Percentiles rank a stretch among this genome's conserved stretches.
Evolutionary conservation across 208 protist genomes (phyloP).

Genomic region (Kentomonas sorsogonicus): DNA sequence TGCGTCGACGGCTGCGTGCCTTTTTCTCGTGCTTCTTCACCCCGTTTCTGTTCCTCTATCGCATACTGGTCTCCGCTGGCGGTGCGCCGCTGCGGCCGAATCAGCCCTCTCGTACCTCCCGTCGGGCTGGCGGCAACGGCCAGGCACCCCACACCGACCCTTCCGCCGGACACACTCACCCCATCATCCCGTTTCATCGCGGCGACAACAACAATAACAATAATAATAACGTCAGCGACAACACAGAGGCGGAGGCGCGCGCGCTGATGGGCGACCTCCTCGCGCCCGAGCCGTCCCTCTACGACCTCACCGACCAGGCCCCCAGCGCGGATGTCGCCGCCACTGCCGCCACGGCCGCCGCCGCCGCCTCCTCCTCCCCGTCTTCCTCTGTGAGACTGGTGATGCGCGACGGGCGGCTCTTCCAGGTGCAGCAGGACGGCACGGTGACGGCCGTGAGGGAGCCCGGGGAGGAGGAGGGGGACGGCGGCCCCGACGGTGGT

Average conservation of each 20-base stretch:
- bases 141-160: too few species aligned
- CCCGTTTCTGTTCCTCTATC: too few species aligned
- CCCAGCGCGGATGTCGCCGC: neutral
- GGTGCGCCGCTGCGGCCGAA: too few species aligned
- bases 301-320: neutral
- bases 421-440: neutral
- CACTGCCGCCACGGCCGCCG: neutral
- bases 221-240: neutral
- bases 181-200: too few species aligned
- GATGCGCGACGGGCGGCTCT: neutral
- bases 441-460: neutral
- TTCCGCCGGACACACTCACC: too few species aligned
- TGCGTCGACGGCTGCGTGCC: too few species aligned
- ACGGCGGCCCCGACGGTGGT: too few species aligned
- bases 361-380: neutral
- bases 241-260: neutral
- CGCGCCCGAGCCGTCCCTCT: neutral
- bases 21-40: too few species aligned
- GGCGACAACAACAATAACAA: too few species aligned
- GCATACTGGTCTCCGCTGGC: too few species aligned
- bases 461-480: slow-evolving; percentile 20
- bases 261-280: neutral
- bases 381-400: neutral
- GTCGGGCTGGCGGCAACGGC: too few species aligned
- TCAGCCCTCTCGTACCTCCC: too few species aligned